Base-by-base conservation (phyloP, 495 filamentous ascomycete species). In the Neurospora sp. region DNA sequence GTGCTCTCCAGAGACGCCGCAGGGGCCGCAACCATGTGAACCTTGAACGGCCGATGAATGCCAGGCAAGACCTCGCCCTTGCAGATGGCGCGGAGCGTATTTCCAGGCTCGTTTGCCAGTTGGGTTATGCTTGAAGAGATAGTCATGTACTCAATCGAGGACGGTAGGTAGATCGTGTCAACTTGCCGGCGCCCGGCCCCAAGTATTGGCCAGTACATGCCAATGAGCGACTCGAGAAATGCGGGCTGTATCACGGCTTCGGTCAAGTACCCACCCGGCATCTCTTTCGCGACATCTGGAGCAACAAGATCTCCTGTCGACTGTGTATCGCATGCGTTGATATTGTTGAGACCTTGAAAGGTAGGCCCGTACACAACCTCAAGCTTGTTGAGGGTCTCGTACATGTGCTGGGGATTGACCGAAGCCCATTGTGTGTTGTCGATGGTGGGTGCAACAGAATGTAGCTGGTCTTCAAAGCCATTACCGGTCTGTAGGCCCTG, bases 161-260 rank as follows among this genome's bases (percentile, higher is more conserved):
- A 83, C 0, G 83, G 82, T 4, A 85, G 78, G 71, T 85, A 85
- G 53, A 85, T 78, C 2, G 80, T 82, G 40, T 81, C 77, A 47
- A 82, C 73, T 5, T 75, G 68, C 18, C 77, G 75, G 16, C 77
- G 78, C 10, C 76, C 77, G 7, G 78, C 80, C 12, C 78, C 76
- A 31, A 82, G 73, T 69, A 86, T 78, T 1, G 82, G 82, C 84
- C 83, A 80, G 77, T 83, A 79, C 78, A 82, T 75, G 71, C 87
- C 86, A 42, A 85, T 82, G 31, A 86, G 80, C 20, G 83, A 81
- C 68, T 89, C 87, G 14, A 89, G 77, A 20, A 87, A 85, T 0
- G 86, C 81, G 5, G 87, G 86, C 45, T 89, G 87, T 8, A 88
- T 77, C 38, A 87, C 74, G 35, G 78, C 80, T 39, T 82, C 79